Base-by-base conservation (phyloP, 1,139 yeast species). In the Diutina pseudorugosa region DNA sequence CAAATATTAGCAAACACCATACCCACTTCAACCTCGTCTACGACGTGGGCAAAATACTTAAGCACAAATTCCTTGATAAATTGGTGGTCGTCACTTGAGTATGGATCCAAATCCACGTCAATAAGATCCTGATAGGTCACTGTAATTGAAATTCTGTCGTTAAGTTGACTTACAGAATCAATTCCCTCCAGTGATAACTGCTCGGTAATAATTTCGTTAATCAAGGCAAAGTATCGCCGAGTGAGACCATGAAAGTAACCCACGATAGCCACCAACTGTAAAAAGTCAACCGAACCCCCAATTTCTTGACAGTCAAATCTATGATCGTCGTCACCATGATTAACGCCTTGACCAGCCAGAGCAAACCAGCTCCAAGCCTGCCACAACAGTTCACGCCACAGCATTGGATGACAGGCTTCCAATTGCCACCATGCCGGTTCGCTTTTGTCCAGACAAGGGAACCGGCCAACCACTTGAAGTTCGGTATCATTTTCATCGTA, bases 321-420 rank as follows among this genome's bases (percentile, higher is more conserved):
- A 41, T 52, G 20, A 41, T 18, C 25, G 16, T 14, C 45, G 19
- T 47, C 54, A 7, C 44, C 52, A 12, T 44, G 18, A 5, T 47
- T 42, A 5, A 19, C 41, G 14, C 45, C 52, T 2, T 18, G 20
- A 4, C 95, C 95, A 2, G 95, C 94, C 40, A 88, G 80, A 1
- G 93, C 91, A 84, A 90, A 85, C 89, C 93, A 85, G 43, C 85
- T 73, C 55, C 86, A 75, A 0, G 91, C 89, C 55, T 80, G 78
- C 82, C 89, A 83, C 0, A 84, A 69, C 52, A 77, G 74, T 60
- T 84, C 88, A 49, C 75, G 69, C 82, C 90, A 79, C 1, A 88
- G 75, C 23, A 77, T 63, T 1, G 84, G 73, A 54, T 80, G 83
- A 1, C 79, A 71, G 1, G 73, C 71, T 3, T 64, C 60, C 1